phyloP scores from a whole-genome alignment of 2,329 filamentous ascomycete species.

The Arthroderma sp. region DNA sequence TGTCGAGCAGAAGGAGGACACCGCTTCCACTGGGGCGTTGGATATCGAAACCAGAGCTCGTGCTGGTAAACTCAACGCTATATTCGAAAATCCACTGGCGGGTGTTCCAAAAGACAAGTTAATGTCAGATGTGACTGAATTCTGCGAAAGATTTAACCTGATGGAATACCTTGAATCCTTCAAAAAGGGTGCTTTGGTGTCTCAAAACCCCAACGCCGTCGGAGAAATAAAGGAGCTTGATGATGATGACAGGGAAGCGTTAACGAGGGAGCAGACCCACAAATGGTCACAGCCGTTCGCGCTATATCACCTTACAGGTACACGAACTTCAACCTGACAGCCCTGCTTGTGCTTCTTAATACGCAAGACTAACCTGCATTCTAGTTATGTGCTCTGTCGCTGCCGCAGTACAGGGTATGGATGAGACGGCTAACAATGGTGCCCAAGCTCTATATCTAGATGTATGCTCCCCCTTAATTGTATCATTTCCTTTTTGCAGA shows the following conservation, averaged over 20 bases:
- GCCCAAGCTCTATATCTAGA: constrained; percentile 26
- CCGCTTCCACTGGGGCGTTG: too few species aligned
- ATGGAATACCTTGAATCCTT: constrained; percentile 37
- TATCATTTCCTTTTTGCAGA: background rate
- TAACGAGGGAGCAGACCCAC: constrained; percentile 35
- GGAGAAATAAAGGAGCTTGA: constrained; percentile 36
- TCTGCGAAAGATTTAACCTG: constrained; percentile 36
- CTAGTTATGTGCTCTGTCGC: constrained; percentile 40
- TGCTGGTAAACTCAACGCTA: too few species aligned
- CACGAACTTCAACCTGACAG: constrained; percentile 3
- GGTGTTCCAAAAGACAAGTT: constrained; percentile 26
- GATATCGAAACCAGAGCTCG: too few species aligned
- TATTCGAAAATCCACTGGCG: constrained; percentile 29
- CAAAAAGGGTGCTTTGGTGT: constrained; percentile 39
- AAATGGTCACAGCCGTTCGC: constrained; percentile 38
- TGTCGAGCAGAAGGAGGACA: too few species aligned
- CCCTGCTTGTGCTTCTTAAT: background rate
- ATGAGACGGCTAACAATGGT: constrained; percentile 38
- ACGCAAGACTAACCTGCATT: background rate
- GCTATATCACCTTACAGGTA: constrained; percentile 35
- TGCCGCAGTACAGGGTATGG: constrained; percentile 42
- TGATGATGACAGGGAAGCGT: constrained; percentile 29
- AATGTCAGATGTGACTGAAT: constrained; percentile 30
- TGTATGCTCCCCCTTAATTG: constrained; percentile 8
- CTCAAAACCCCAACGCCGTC: constrained; percentile 38